Base-by-base conservation (phyloP, 371 early-diverging fungal species). In the Rhizopus delemar region DNA sequence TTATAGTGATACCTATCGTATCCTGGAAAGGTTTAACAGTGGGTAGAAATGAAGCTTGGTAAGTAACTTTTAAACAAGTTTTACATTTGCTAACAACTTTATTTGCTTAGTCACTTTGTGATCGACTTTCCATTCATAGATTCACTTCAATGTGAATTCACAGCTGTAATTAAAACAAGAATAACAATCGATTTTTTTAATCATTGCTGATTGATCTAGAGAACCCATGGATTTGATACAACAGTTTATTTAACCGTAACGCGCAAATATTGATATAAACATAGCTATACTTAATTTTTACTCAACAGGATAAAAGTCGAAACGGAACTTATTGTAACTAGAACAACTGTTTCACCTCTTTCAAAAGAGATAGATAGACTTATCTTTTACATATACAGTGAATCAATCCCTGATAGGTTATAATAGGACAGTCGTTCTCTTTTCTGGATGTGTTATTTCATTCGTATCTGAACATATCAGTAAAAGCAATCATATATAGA, bases 291-390 rank as follows among this genome's bases (percentile, higher is more conserved):
- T 46, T 16, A 46, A 13, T 13, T 7, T 13, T 3, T 13, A 22
- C 8, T 22, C 22, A 22, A 2, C 8, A 63, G 63, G 56, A 57
- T 41, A 39, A 8, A 15, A 57, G 57, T 41, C 6, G 2, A 28
- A 63, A 53, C 48, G 63, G 63, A 22, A 63, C 57, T 0, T 57
- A 48, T 35, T 57, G 63, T 63, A 53, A 52, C 11, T 53, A 5
- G 8, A 57, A 38, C n/a, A 48, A 46, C 7, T 16, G 13, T 16
- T 33, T 31, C 12, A 16, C 45, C 13, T 16, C 45, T 43, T 9
- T 55, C 5, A 50, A 36, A 46, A 46, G 9, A 51, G 4, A 33
- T 1, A 43, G n/a, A 43, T 5, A 33, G 29, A 35, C 16, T 51
- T 7, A 33, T 34, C 2, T 8, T 11, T 3, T 62, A 34, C 45